Evolutionary conservation across 148 eudicot species (phyloP).

Genomic region (Fagopyrum tataricum): DNA sequence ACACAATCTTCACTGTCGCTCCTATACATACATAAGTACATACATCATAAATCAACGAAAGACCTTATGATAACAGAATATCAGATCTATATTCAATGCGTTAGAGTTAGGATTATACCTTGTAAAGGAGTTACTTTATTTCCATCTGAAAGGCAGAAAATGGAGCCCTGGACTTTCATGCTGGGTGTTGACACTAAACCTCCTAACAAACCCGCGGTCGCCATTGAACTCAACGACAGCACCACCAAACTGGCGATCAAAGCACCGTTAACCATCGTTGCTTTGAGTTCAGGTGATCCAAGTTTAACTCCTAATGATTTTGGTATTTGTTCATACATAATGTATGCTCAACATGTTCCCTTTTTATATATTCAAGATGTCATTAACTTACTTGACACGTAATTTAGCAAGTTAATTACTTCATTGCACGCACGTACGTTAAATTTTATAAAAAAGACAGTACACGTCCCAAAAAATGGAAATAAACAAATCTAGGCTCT

Average conservation of each 20-base stretch:
- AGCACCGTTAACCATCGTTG: neutral
- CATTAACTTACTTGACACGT: neutral
- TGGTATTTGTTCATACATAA: neutral
- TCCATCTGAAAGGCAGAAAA: neutral
- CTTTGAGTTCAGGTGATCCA: neutral
- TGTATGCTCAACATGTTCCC: neutral
- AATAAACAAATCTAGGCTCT: neutral
- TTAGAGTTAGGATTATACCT: too few relatives aligned
- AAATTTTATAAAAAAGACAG: neutral
- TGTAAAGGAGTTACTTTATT: neutral
- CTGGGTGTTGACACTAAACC: neutral
- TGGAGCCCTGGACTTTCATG: slow-evolving; percentile 13
- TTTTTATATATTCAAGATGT: neutral
- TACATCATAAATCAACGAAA: too few relatives aligned
- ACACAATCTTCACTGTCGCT: neutral
- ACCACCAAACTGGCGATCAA: neutral
- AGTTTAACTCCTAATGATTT: neutral
- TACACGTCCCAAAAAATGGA: neutral
- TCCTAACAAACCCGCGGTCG: neutral
- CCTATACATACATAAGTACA: neutral
- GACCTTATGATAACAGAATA: too few relatives aligned
- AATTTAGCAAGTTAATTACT: neutral
- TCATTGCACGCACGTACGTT: neutral
- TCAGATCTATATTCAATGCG: too few relatives aligned
- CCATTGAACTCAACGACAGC: neutral